Base-by-base conservation (phyloP, 2,329 filamentous ascomycete species). In the Clonostachys chloroleuca region DNA sequence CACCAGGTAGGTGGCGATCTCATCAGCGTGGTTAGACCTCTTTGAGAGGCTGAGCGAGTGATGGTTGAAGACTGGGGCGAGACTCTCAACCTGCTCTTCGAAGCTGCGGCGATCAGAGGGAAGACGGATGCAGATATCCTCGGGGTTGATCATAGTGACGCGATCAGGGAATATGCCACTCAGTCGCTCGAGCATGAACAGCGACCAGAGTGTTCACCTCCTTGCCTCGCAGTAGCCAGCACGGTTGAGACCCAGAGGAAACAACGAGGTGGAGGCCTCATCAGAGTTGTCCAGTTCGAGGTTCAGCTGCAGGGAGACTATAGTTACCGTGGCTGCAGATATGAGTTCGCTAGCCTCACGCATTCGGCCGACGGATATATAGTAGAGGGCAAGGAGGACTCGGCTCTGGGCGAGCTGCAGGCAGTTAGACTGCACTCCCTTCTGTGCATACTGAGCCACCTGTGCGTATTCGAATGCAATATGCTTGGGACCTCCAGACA, bases 131-230 rank as follows among this genome's bases (percentile, higher is more conserved):
- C 85, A 84, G 40, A 87, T 77, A 50, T 89, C 81, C 51, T 86
- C 78, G 6, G 78, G 68, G 42, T 81, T 78, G 49, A 89, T 74
- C 51, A 79, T 75, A 43, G 73, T 78, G 7, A 73, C 64, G 3
- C 75, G 72, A 3, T 73, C 69, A 2, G 75, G 74, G 45, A 75
- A 82, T 50, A 82, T 75, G 13, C 78, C 78, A 43, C 80, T 82
- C 50, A 85, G 78, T 43, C 84, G 78, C 64, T 90, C 87, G 61
- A 87, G 75, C 54, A 89, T 67, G 54, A 84, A 87, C 45, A 81
- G 77, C 30, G 82, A 80, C 86, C 86, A 91, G 57, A 89, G 85
- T 0, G 84, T 89, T 47, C 87, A 74, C 52, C 86, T 75, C 50
- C 81, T 76, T 55, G 83, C 84, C 63, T 91, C 87, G 20, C 77